Evolutionary conservation across 2,329 filamentous ascomycete species (phyloP), one percentile per base, ranked within the genome.

Genomic region (Tolypocladium amazonense): DNA sequence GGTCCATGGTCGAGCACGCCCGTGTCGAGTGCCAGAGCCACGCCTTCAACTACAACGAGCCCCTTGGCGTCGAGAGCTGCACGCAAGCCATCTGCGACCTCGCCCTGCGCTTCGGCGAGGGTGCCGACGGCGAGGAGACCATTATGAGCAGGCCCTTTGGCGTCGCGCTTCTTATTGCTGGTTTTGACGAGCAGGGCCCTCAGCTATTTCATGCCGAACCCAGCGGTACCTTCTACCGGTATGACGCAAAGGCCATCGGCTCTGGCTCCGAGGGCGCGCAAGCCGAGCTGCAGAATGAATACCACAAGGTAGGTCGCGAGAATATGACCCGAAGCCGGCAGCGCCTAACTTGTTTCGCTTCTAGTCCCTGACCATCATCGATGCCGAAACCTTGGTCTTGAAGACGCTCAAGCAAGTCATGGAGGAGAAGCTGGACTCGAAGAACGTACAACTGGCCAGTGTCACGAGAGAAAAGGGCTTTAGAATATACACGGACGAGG

Each of bases 321-420:
- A 25, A 35, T 60, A 2, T 41, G 14, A 45, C 25, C 14, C 30
- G 6, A 39, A 15, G 35, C 54, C 2, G 50, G 50, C 18, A n/a
- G 11, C 58, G 38, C 11, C 58, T 64, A 33, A 66, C 63, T 55
- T 20, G 18, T 20, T 38, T 14, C 14, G 27, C 11, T 11, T 15
- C 38, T 64, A 88, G 84, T 97, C 93, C 60, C 83, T 99, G 64
- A 96, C 92, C 50, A 87, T 99, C 63, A 80, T 84, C 60, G 94
- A 99, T 72, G 94, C 94, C 61, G 94, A 99, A 79, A 94, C 92
- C 4, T 79, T 99, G 65, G 92, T 96, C 57, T 81, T 99, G 71
- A 97, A 97, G 85, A 99, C 94, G 43, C 77, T 99, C 74, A 99
- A 97, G 84, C 94, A 99, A 79, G 94, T 99, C 67, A 99, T 99